Base-by-base conservation (phyloP, 768 basidiomycete species). In the Hydnomerulius pinastri region DNA sequence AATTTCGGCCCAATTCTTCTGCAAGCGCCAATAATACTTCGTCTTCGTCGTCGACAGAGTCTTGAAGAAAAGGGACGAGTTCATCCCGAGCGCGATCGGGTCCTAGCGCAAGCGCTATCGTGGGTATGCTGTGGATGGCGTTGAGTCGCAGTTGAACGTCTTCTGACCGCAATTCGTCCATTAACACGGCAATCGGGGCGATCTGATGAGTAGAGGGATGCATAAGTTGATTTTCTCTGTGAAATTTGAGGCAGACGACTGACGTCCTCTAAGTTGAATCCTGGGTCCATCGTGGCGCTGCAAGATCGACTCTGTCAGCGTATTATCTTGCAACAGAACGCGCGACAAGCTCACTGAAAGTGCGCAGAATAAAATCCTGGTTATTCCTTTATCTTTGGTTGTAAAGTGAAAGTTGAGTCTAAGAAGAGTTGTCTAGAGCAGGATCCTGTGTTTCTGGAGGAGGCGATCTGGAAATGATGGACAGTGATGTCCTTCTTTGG, bases 21-120 rank as follows among this genome's bases (percentile, higher is more conserved):
- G 96, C 93, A 43, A 99, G 77, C 5, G 95, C 96, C 38, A 99
- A 79, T 35, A 99, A 77, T 25, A 99, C 95, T 64, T 99, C 97
- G 69, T 99, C 97, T 72, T 99, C 97, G 64, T 99, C 97, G 70
- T 99, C 97, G 58, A 99, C 86, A n/a, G 93, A 95, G 64, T 99
- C 96, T 73, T 94, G 92, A 46, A 99, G 82, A 76, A 99, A 99
- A 1, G 94, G 92, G 55, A 99, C 82, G 59, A 99, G 82, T 68
- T 99, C 97, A 48, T 93, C 90, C 55, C 96, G 84, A 21, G 95
- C 91, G 60, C 97, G 90, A 77, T 95, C 90, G 36, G 93, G 85
- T 6, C 97, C 96, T 44, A 99, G 80, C 15, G 97, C 97, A 55
- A 99, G 82, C 5, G 96, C 96, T 72, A 99, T 99, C 41, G 97